Evolutionary conservation across 1,139 yeast species (phyloP).

Genomic region (Yamadazyma epiphylla): DNA sequence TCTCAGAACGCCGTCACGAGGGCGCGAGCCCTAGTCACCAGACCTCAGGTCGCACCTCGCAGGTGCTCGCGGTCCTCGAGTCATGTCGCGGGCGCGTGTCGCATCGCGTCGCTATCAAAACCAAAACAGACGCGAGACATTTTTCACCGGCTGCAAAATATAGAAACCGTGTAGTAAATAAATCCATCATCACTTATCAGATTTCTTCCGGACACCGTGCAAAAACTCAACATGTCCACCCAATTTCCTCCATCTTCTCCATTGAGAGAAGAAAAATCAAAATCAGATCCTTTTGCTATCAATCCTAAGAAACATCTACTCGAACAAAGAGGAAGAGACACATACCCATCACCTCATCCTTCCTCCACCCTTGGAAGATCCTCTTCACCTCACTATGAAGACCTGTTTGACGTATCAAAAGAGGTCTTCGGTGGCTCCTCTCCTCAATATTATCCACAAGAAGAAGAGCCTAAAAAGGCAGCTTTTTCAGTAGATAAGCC

Average conservation of each 20-base stretch:
- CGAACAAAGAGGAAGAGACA: slow-evolving; percentile 18
- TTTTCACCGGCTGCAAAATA: slow-evolving; percentile 8
- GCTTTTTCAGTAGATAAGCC: slow-evolving; percentile 12
- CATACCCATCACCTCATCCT: slow-evolving; percentile 54
- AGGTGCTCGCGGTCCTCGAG: neutral
- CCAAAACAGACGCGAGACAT: slow-evolving; percentile 3
- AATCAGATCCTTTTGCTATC: slow-evolving; percentile 1
- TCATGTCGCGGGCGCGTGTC: too few species aligned
- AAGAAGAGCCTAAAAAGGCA: slow-evolving; percentile 9
- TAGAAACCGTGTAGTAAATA: neutral
- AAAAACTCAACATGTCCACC: slow-evolving; percentile 10
- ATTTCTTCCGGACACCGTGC: neutral
- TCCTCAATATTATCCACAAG: slow-evolving; percentile 3
- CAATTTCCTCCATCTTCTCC: slow-evolving; percentile 71
- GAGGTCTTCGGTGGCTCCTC: neutral
- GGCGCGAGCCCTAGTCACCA: slow-evolving; percentile 4
- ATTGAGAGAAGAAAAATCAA: slow-evolving; percentile 26
- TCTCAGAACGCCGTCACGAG: slow-evolving; percentile 1
- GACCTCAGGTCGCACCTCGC: slow-evolving; percentile 1
- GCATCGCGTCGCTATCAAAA: too few species aligned
- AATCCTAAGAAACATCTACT: slow-evolving; percentile 3
- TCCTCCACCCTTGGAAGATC: slow-evolving; percentile 50
- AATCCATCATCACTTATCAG: neutral
- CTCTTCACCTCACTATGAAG: slow-evolving; percentile 31
- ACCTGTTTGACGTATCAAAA: slow-evolving; percentile 3